Conservation (phyloP, 768 basidiomycete genomes). For the Inosperma sp. region DNA sequence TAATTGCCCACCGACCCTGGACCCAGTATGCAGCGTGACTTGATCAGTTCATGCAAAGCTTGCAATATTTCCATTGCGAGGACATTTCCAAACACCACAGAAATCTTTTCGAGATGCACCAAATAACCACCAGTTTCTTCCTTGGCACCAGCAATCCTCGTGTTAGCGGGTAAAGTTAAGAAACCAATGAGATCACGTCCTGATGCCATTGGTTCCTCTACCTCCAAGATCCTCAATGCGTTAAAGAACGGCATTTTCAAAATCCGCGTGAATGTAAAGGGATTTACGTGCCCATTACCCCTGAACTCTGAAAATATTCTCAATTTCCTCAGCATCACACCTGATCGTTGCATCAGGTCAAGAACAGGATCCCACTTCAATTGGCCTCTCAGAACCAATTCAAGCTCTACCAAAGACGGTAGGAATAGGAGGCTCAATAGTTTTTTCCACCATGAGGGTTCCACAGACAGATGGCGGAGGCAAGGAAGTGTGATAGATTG, state of each 20-base stretch:
- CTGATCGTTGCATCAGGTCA: not conserved
- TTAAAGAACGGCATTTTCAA: not conserved
- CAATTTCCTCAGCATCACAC: not conserved
- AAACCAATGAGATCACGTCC: not conserved
- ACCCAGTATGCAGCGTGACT: not conserved
- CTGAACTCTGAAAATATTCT: not conserved
- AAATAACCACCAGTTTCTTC: not conserved
- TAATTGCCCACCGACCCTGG: not conserved
- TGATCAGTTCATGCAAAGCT: not conserved
- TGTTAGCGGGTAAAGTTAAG: not conserved
- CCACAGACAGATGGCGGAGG: not conserved
- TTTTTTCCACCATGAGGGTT: not conserved
- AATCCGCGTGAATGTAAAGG: not conserved
- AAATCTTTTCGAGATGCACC: not conserved
- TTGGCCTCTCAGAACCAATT: not conserved
- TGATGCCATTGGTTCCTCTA: not conserved
- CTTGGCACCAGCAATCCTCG: not conserved
- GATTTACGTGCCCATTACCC: not conserved
- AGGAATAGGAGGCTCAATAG: not conserved
- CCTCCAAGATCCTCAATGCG: not conserved
- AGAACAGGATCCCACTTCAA: not conserved
- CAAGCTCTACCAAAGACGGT: not conserved
- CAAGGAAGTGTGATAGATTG: not conserved
- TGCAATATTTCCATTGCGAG: not conserved
- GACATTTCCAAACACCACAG: not conserved